These are phyloP conservation scores for Stenocarpella maydis DNA, from an alignment of 2,329 filamentous ascomycete species.

Conservation along the genomic window DNA sequence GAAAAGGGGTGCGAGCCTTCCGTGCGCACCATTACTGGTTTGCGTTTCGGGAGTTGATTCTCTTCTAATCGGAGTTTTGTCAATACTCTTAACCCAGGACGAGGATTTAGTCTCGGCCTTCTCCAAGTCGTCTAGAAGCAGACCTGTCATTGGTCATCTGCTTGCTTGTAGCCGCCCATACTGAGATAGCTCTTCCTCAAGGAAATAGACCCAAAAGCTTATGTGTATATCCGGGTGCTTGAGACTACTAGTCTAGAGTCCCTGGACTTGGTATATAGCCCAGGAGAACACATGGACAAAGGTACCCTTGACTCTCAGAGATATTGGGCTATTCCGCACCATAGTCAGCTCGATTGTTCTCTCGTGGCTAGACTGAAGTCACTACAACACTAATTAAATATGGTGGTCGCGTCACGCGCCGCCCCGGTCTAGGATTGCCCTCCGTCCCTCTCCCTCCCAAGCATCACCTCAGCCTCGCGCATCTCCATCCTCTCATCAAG, in stretches of 20 bases:
- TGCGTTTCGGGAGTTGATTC: not conserved
- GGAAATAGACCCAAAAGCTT: not conserved
- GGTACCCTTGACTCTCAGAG: not conserved
- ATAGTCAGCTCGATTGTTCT: not conserved
- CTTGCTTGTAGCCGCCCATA: not conserved
- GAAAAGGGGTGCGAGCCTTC: not conserved
- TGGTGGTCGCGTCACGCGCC: no score
- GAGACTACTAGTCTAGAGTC: not conserved
- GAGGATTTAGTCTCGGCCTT: not conserved
- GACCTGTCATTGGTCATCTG: not conserved
- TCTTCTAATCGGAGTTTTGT: not conserved
- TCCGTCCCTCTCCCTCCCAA: constrained; percentile 33
- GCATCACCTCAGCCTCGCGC: constrained; percentile 40
- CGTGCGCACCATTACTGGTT: not conserved
- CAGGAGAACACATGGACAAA: not conserved
- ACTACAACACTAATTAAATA: not conserved
- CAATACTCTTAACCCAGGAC: not conserved
- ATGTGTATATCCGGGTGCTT: not conserved
- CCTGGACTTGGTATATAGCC: no score
- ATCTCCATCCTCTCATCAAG: constrained; percentile 42
- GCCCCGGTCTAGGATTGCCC: not conserved
- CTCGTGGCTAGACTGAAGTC: not conserved
- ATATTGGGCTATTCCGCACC: no score
- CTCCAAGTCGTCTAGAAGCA: not conserved
- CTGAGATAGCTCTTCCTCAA: not conserved